Base-by-base conservation (phyloP, 1,139 yeast species). In the Casaregolazyma lundiana region DNA sequence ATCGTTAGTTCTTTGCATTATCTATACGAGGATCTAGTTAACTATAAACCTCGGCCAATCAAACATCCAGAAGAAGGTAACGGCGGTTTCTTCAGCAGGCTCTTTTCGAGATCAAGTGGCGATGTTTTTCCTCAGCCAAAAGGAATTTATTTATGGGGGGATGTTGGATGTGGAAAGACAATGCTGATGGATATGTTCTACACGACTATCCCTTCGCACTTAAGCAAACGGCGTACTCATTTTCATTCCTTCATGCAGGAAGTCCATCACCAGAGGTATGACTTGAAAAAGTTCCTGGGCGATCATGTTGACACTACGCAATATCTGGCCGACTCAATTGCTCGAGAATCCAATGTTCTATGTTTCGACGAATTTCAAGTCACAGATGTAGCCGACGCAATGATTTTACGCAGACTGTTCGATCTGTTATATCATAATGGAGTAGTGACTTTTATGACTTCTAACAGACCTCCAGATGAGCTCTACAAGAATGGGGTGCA, bases 191-290 rank as follows among this genome's bases (percentile, higher is more conserved):
- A 92, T 66, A 73, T 92, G 58, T 92, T 92, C 60, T 92, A 89
- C 66, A 71, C 78, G 18, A 87, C 96, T 0, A 75, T 92, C 13
- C 97, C 97, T 0, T 45, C 64, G 0, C 88, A 84, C 61, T 68
- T 92, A 50, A 76, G 92, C 20, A 89, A 88, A 59, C 77, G 73
- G 57, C 73, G 98, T 53, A 72, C 90, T 42, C 98, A 92, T 67
- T 92, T 92, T 73, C 98, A 92, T 66, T 96, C 89, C 56, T 92
- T 92, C 65, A 92, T 92, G 97, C 97, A 92, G 64, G 80, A 82
- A 58, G 76, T 92, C 42, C 98, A 92, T 66, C 87, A 87, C 60
- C 73, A 96, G 58, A 77, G 88, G 0, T 96, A 89, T 63, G 83
- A 81, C 59, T 73, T 92, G 45, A 84, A 84, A 54, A 55, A 69